These are phyloP conservation scores for Erucastrum elatum DNA, from an alignment of 345 rosid genomes.

Conservation along the genomic window DNA sequence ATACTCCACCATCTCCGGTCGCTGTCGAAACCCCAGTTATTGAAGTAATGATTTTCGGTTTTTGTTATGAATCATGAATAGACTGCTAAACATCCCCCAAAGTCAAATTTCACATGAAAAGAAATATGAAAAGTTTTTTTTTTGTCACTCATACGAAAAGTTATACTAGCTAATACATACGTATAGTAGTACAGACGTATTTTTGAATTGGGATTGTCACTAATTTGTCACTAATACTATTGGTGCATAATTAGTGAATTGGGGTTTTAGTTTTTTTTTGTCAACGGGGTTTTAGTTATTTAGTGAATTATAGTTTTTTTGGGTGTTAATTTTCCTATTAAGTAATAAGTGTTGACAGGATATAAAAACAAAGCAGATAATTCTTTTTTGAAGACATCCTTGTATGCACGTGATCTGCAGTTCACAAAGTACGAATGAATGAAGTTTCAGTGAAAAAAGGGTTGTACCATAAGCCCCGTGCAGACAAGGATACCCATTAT, in stretches of 20 bases:
- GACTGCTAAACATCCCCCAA: background rate
- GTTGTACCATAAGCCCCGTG: background rate
- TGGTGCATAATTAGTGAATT: background rate
- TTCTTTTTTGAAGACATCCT: too few relatives aligned
- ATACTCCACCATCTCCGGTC: background rate
- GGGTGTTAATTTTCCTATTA: too few relatives aligned
- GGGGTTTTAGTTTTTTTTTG: too few relatives aligned
- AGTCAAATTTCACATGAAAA: background rate
- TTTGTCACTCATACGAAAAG: background rate
- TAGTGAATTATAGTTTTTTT: too few relatives aligned
- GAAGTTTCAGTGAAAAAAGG: too few relatives aligned
- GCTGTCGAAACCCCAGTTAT: conserved; percentile 23
- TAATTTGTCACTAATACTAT: background rate
- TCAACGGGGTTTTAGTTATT: too few relatives aligned
- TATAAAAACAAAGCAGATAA: too few relatives aligned
- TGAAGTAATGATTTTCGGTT: background rate
- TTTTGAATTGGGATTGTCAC: background rate
- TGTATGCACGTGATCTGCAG: too few relatives aligned
- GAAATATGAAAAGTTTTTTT: too few relatives aligned
- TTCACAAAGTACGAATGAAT: too few relatives aligned
- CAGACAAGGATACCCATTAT: background rate
- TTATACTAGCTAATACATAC: background rate
- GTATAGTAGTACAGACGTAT: background rate
- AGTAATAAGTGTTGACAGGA: too few relatives aligned
- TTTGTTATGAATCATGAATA: background rate